Base-by-base conservation (phyloP, 768 basidiomycete species). In the Rhizopogon rudus region DNA sequence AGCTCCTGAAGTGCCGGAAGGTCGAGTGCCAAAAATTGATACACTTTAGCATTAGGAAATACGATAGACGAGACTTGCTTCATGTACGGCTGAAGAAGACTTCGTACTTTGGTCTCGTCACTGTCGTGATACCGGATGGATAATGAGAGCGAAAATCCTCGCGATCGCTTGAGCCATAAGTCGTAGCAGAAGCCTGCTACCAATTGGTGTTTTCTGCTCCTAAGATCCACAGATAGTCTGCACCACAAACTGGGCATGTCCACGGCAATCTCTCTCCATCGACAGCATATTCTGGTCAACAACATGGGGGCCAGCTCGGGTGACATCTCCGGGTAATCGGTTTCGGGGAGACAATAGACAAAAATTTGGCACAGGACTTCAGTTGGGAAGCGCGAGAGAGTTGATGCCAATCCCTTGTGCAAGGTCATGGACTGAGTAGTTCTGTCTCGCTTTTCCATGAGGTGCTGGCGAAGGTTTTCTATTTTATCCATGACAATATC, bases 161-260 rank as follows among this genome's bases (percentile, higher is more conserved):
- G 44, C 16, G 63, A 53, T n/a, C 65, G 59, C 3, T 62, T 40
- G 39, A 40, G 39, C 39, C 14, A 40, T 3, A 16, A 6, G 16
- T 40, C 52, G 29, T 63, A 64, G 40, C 52, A 52, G 28, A 56
- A 61, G 20, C 55, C 48, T 40, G 54, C 55, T 42, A 44, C 64
- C 35, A 54, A 52, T 12, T 44, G 25, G 4, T 25, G 31, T 10
- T 33, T 9, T 7, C 31, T 33, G 31, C 31, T 10, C 9, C 31
- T 10, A 33, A 7, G 0, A 8, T 53, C 46, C 40, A 67, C 49
- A 12, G 37, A 58, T 5, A 82, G 76, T 1, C 74, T 71, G 10
- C 75, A 73, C 81, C 81, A 82, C 25, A 82, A 63, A 51, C 67
- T 70, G 8, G 81, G 77, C 0, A 75, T 75, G 6, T 65, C 63